phyloP scores from a whole-genome alignment of 495 filamentous ascomycete genomes.

The Pyrenula massariospora region DNA sequence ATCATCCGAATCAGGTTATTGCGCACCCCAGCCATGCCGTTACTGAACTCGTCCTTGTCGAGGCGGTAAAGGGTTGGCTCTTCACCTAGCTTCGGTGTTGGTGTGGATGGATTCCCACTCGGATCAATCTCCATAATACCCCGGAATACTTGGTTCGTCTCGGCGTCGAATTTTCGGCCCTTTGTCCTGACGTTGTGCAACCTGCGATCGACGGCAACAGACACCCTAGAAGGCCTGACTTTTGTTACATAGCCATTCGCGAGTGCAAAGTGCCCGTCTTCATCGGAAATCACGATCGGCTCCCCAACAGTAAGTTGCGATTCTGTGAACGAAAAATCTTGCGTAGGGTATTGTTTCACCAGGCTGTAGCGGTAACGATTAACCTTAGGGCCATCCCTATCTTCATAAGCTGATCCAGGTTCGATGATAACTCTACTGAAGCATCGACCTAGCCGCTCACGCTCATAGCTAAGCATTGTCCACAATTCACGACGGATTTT shows the following conservation, averaged over 20 bases:
- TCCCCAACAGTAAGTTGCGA: slow-evolving; percentile 85
- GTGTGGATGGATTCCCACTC: slow-evolving; percentile 20
- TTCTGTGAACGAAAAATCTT: slow-evolving; percentile 71
- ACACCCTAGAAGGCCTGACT: slow-evolving; percentile 59
- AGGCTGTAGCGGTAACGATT: slow-evolving; percentile 84
- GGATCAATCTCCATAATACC: slow-evolving; percentile 84
- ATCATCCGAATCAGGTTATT: slow-evolving; percentile 90
- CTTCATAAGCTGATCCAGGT: slow-evolving; percentile 58
- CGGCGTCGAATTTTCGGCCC: slow-evolving; percentile 59
- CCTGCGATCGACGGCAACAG: slow-evolving; percentile 76
- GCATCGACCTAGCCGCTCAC: slow-evolving; percentile 74
- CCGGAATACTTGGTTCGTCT: slow-evolving; percentile 69
- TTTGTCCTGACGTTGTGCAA: slow-evolving; percentile 77
- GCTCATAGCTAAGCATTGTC: slow-evolving; percentile 84
- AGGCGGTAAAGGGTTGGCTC: slow-evolving; percentile 65
- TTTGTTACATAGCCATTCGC: slow-evolving; percentile 81
- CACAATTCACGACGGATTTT: slow-evolving; percentile 81
- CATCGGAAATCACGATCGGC: slow-evolving; percentile 92
- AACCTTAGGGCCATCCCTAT: slow-evolving; percentile 60
- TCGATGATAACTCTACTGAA: slow-evolving; percentile 68
- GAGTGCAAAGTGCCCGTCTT: slow-evolving; percentile 86
- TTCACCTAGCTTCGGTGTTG: slow-evolving; percentile 23
- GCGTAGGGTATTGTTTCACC: slow-evolving; percentile 44
- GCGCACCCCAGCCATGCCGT: slow-evolving; percentile 87
- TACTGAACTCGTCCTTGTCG: slow-evolving; percentile 97